These are phyloP conservation scores for Suhomyces kilbournensis DNA, from an alignment of 805 yeast genomes.

Conservation along the genomic window DNA sequence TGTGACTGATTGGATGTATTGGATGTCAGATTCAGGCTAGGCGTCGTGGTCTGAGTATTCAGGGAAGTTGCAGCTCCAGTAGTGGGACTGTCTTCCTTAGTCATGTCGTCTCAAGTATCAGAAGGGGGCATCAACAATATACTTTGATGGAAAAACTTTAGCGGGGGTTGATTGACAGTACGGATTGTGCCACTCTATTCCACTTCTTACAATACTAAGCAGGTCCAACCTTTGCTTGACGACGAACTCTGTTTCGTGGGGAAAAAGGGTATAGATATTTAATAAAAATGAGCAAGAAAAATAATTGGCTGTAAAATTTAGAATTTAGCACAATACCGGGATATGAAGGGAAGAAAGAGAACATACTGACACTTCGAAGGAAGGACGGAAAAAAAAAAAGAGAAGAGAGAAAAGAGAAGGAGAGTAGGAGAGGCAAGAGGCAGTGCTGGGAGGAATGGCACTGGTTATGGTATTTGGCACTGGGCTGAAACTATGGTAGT, in stretches of 20 bases:
- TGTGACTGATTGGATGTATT: too few species aligned
- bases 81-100: constrained; percentile 1
- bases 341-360: too few species aligned
- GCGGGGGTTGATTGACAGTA: too few species aligned
- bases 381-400: too few species aligned
- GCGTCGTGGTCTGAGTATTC: neutral
- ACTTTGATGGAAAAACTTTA: too few species aligned
- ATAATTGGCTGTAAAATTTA: neutral
- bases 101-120: neutral
- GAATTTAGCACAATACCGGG: too few species aligned
- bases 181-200: neutral
- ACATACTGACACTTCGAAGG: too few species aligned
- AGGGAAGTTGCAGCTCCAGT: neutral
- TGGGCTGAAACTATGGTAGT: too few species aligned
- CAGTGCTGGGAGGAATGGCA: too few species aligned
- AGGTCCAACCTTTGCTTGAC: neutral
- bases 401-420: too few species aligned
- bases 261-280: neutral
- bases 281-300: neutral
- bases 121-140: neutral
- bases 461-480: too few species aligned
- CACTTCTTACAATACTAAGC: neutral
- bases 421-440: too few species aligned
- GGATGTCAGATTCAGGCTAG: neutral
- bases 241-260: neutral